Evolutionary conservation across 306 rosid species (phyloP), one percentile per base, ranked within the genome.

Genomic region (Sechiopsis laciniata): DNA sequence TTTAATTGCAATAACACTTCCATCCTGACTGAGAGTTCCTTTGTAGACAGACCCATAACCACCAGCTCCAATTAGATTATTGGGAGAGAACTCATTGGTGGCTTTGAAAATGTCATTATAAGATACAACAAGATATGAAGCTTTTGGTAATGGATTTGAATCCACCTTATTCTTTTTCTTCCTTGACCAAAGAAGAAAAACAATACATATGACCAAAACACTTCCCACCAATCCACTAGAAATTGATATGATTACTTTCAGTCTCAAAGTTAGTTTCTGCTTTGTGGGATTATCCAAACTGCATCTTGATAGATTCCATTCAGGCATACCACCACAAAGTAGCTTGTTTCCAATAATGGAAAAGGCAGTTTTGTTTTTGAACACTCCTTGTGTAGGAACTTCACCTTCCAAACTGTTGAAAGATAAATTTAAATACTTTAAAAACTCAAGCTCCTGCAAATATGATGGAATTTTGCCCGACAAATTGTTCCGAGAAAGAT

Each of bases 391-490:
- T 2, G 2, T 62, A 1, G 76, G 79, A 9, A 83, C 51, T 19
- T 77, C 74, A 8, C 79, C 86, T 77, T 81, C 75, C 4, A 83
- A 52, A 12, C 70, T 22, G 55, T 83, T 83, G 22, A 55, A 74
- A 1, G 86, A 83, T 2, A 83, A 52, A 53, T 83, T 42, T 54
- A 79, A 55, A 26, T 20, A 17, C 0, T 4, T 29, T 59, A 74
- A n/a, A 9, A 22, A 40, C 6, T 0, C 0, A 3, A 82, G 57
- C 3, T 16, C 14, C 24, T 21, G 24, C 46, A 83, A 54, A 57
- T 8, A 54, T 0, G 15, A 0, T 16, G 86, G 86, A 24, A 76
- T 73, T 37, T 13, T 0, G 0, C 83, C 79, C 13, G 75, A 19
- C 19, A 83, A 48, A 32, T 77, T 74, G 72, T 82, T 82, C 21